A percentile compares a stretch with the other conserved stretches of the same genome.
These are phyloP conservation scores for Vaucheria bursata DNA, from an alignment of 352 stramenopile species.

Conservation along the genomic window DNA sequence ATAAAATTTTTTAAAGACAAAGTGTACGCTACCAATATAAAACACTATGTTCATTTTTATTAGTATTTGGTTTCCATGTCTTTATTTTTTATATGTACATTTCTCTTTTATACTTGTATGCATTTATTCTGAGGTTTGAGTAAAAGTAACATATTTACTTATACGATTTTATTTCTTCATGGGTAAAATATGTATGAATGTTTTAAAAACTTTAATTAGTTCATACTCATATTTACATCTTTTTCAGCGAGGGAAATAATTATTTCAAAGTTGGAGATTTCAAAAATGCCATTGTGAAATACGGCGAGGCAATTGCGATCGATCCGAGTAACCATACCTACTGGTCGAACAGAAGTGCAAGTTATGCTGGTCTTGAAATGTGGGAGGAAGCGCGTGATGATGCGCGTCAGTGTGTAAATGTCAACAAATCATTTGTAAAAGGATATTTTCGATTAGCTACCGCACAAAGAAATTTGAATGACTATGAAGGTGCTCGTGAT, in stretches of 20 bases:
- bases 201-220: not conserved
- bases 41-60: too few relatives aligned
- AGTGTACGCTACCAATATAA: too few relatives aligned
- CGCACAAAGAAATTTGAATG: conserved; percentile 46
- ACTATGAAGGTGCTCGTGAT: conserved; percentile 41
- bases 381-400: conserved; percentile 45
- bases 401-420: conserved; percentile 42
- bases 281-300: conserved; percentile 45
- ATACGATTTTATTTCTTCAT: too few relatives aligned
- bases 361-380: conserved; percentile 42
- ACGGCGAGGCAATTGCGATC: conserved; percentile 37
- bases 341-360: conserved; percentile 49
- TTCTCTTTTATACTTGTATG: too few relatives aligned
- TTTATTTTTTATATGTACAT: too few relatives aligned
- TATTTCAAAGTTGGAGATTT: conserved; percentile 46
- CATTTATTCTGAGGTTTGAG: too few relatives aligned
- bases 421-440: conserved; percentile 49
- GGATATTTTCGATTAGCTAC: conserved; percentile 48
- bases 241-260: conserved; percentile 35
- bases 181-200: too few relatives aligned
- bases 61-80: too few relatives aligned
- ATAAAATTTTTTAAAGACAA: too few relatives aligned
- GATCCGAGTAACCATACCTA: conserved; percentile 45
- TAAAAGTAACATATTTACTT: too few relatives aligned
- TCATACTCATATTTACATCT: not conserved